Evolutionary conservation across 2,329 filamentous ascomycete genomes (phyloP).

Genomic region (Ophiocordyceps polyrhachis-furcata): DNA sequence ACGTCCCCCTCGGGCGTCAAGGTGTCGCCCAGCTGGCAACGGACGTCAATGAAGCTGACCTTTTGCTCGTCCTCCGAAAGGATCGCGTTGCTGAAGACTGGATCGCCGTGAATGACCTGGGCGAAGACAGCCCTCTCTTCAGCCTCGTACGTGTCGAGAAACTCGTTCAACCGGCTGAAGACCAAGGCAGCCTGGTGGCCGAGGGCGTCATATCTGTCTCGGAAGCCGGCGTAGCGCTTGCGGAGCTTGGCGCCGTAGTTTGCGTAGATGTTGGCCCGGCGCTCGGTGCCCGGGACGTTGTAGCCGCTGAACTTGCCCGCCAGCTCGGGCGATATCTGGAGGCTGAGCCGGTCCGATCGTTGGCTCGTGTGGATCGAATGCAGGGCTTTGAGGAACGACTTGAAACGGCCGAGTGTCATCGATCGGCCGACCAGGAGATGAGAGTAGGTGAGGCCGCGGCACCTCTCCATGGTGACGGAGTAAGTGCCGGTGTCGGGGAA

Average conservation of each 20-base stretch:
- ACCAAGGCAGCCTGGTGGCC: constrained; percentile 8
- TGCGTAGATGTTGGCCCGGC: not conserved
- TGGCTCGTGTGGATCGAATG: constrained; percentile 4
- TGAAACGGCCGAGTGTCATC: constrained; percentile 11
- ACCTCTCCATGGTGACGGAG: constrained; percentile 12
- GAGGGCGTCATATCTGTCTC: constrained; percentile 8
- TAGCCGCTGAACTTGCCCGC: not conserved
- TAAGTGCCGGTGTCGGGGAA: constrained; percentile 9
- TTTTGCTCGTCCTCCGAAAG: constrained; percentile 8
- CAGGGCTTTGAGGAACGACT: constrained; percentile 8
- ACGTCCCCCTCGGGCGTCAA: constrained; percentile 12
- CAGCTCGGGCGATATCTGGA: not conserved
- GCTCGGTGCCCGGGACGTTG: not conserved
- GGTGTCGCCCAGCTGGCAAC: constrained; percentile 10
- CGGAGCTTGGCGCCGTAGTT: constrained; percentile 8
- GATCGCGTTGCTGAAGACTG: constrained; percentile 13
- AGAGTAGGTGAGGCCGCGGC: constrained; percentile 10
- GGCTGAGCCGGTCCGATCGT: not conserved
- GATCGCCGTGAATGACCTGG: constrained; percentile 12
- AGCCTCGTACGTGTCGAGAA: constrained; percentile 12
- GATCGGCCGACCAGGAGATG: constrained; percentile 13
- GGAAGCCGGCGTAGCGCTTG: constrained; percentile 6
- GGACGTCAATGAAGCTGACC: constrained; percentile 13
- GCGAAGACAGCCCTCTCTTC: constrained; percentile 9
- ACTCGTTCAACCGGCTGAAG: constrained; percentile 9